Conservation (phyloP, 495 filamentous ascomycete genomes). For the Bryoglossum gracile region DNA sequence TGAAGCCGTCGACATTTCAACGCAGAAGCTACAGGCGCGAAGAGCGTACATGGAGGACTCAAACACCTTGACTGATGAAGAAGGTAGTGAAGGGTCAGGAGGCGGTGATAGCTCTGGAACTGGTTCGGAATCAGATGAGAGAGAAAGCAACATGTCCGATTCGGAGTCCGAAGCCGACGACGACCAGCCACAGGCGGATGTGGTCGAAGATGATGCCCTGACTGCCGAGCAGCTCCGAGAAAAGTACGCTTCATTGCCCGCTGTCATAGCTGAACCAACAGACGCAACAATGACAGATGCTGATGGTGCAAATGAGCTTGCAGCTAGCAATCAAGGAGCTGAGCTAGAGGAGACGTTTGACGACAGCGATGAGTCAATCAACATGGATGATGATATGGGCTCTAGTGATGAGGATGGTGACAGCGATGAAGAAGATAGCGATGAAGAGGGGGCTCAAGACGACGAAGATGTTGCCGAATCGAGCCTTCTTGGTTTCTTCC, state of each 20-base stretch:
- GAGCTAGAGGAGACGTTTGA: conserved; percentile 44
- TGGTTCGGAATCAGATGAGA: conserved; percentile 39
- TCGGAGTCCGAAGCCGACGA: conserved; percentile 51
- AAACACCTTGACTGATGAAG: conserved; percentile 42
- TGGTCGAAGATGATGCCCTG: conserved; percentile 63
- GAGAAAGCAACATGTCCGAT: conserved; percentile 69
- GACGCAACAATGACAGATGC: conserved; percentile 18
- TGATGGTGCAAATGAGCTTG: conserved; percentile 16
- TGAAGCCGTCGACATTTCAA: conserved; percentile 68
- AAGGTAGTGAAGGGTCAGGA: conserved; percentile 29
- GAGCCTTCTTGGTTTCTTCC: conserved; percentile 63
- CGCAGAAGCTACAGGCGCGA: conserved; percentile 47
- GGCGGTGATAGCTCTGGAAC: conserved; percentile 46
- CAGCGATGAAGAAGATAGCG: conserved; percentile 38
- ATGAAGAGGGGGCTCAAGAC: conserved; percentile 44
- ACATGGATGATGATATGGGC: conserved; percentile 82
- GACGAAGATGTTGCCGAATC: conserved; percentile 35
- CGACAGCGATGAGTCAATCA: conserved; percentile 73
- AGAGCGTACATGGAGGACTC: conserved; percentile 39
- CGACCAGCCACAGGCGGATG: conserved; percentile 37
- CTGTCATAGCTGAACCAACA: conserved; percentile 15
- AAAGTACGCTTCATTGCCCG: conserved; percentile 70
- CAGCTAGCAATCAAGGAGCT: conserved; percentile 9
- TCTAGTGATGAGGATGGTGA: conserved; percentile 55
- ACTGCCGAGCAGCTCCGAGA: conserved; percentile 69